Conservation (phyloP, 2,329 filamentous ascomycete species). For the Phialemoniopsis sp. region DNA sequence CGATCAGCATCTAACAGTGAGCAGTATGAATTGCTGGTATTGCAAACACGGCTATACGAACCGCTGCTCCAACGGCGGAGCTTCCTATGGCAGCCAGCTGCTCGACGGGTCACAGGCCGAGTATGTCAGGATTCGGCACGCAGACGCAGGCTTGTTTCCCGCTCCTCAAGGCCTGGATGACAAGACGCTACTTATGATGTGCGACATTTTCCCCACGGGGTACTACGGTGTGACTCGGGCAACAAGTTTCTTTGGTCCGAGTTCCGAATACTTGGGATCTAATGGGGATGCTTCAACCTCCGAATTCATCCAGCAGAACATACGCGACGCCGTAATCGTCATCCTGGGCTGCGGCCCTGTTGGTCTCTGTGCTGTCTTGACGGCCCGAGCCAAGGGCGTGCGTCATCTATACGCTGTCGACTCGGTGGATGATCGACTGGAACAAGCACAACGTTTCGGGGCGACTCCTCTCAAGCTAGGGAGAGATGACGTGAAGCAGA, state of each 20-base stretch:
- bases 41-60: conserved; percentile 5
- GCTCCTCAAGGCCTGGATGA: background rate
- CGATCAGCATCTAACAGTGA: background rate
- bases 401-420: conserved; percentile 3
- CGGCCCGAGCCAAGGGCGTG: conserved; percentile 1
- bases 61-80: conserved; percentile 3
- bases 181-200: conserved; percentile 5
- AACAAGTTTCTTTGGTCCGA: conserved; percentile 2
- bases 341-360: conserved; percentile 4
- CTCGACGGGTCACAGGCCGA: conserved; percentile 6
- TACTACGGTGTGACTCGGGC: conserved; percentile 7
- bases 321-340: conserved; percentile 1
- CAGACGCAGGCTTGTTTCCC: conserved; percentile 2
- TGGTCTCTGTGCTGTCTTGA: conserved; percentile 5
- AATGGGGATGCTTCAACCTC: background rate
- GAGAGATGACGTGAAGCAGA: conserved; percentile 3
- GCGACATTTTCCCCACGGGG: conserved; percentile 7
- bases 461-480: conserved; percentile 3
- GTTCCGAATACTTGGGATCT: background rate
- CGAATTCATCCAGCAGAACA: background rate
- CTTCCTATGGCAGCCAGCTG: conserved; percentile 3
- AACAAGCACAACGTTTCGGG: conserved; percentile 4
- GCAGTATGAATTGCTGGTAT: conserved; percentile 5
- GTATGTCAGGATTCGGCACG: conserved; percentile 5
- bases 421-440: conserved; percentile 4